Conservation (phyloP, 352 stramenopile genomes). For the Pythium aquatile region DNA sequence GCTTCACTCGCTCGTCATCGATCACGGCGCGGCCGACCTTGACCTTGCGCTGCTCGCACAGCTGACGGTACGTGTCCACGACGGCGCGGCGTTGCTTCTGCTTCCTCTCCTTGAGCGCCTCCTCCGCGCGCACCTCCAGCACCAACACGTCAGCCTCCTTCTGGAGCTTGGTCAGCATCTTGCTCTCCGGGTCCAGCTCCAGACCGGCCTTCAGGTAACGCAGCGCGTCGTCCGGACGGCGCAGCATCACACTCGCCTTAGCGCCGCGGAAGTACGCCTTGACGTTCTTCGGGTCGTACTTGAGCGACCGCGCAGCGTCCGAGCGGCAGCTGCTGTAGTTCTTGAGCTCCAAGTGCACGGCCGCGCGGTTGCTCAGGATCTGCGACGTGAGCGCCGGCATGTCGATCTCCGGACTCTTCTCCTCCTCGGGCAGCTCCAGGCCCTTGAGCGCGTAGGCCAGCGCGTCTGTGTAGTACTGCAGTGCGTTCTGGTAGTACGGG, state of each 20-base stretch:
- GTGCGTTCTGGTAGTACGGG: constrained; percentile 70
- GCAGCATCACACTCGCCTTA: constrained; percentile 79
- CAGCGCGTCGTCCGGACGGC: constrained; percentile 74
- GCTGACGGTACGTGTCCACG: constrained; percentile 77
- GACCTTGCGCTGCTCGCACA: constrained; percentile 61
- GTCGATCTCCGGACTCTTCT: constrained; percentile 60
- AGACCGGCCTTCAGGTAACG: constrained; percentile 80
- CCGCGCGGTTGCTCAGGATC: constrained; percentile 80
- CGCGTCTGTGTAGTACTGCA: constrained; percentile 81
- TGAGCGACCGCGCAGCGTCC: constrained; percentile 71
- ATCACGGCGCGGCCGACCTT: constrained; percentile 73
- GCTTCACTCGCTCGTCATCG: constrained; percentile 73
- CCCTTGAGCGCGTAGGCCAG: constrained; percentile 79
- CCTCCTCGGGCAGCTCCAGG: constrained; percentile 54
- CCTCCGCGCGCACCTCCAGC: constrained; percentile 59
- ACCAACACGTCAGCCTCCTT: constrained; percentile 56
- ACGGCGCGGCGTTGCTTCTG: constrained; percentile 62
- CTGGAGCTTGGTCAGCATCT: constrained; percentile 68
- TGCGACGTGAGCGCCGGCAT: constrained; percentile 71
- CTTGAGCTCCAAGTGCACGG: constrained; percentile 79
- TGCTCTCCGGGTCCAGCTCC: constrained; percentile 73
- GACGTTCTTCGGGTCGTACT: constrained; percentile 65
- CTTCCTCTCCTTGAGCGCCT: constrained; percentile 52
- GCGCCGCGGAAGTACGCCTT: constrained; percentile 86
- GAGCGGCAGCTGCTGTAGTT: constrained; percentile 86